Evolutionary conservation across 352 stramenopile genomes (phyloP), one percentile per base, ranked within the genome.

Genomic region (Phytophthora palmivora): DNA sequence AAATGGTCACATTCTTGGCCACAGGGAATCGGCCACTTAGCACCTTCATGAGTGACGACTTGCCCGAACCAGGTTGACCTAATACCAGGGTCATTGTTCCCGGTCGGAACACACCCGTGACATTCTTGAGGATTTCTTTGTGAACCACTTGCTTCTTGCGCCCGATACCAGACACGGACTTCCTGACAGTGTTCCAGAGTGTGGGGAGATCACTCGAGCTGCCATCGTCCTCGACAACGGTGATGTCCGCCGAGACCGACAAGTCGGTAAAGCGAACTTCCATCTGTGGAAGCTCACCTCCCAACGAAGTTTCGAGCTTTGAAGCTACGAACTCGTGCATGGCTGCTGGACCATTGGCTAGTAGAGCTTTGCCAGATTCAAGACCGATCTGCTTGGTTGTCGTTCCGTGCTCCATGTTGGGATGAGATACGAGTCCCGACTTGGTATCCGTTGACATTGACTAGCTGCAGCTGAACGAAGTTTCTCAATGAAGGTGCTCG

Each of bases 191-290:
- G 63, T 85, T 88, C 60, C 60, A 68, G 4, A 89, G 58, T 36
- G 74, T 89, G 9, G 79, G 74, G 32, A 86, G 67, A 28, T 74
- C 64, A 6, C 16, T 65, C 4, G 47, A 55, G 28, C 24, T 48
- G 3, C 43, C 47, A 26, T 62, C 53, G 48, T 79, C 61, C 30
- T 57, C 64, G 11, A 72, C 58, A 9, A 77, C 59, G 2, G 62
- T 70, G 9, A 78, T 67, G 26, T 89, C 63, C 0, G 78, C 81
- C n/a, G 72, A 72, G 30, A 87, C 45, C 10, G 72, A 78, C 42
- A 90, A 36, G 48, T 90, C 37, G 2, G 63, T 55, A 52, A 88
- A 86, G 22, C 75, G 81, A 30, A 90, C 69, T 49, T 90, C 81
- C 60, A 87, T 78, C 47, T 88, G 77, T 3, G 78, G 81, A 34